Evolutionary conservation across 306 rosid species (phyloP).

Genomic region (Boehmeria nivea): DNA sequence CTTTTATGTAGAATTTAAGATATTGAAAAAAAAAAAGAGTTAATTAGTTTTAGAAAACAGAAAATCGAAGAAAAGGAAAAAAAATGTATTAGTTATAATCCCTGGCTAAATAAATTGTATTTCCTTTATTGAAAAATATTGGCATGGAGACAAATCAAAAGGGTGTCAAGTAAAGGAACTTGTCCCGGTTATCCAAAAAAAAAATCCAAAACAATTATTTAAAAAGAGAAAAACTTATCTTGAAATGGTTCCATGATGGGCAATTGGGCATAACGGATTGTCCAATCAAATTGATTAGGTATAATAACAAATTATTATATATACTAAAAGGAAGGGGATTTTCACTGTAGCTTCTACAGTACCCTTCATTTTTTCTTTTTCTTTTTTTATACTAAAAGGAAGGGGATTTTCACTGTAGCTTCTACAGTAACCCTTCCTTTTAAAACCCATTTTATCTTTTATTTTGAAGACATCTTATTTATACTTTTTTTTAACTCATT

Average conservation of each 20-base stretch:
- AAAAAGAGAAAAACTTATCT: background rate
- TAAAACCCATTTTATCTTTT: no score
- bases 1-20: background rate
- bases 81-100: background rate
- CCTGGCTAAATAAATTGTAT: slow-evolving; percentile 1
- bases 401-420: no score
- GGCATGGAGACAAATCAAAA: background rate
- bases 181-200: background rate
- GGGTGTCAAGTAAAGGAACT: background rate
- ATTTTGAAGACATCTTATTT: no score
- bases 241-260: background rate
- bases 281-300: slow-evolving; percentile 12
- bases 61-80: no score
- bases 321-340: no score
- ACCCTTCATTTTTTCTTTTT: no score
- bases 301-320: background rate
- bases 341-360: no score
- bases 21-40: no score
- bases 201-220: background rate
- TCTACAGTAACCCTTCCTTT: no score
- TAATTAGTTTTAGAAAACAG: no score
- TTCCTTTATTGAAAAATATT: slow-evolving; percentile 5
- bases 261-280: slow-evolving; percentile 4
- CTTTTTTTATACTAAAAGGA: no score
- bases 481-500: no score